These are phyloP conservation scores for Colletotrichum plurivorum DNA, from an alignment of 2,329 filamentous ascomycete species.

Conservation along the genomic window DNA sequence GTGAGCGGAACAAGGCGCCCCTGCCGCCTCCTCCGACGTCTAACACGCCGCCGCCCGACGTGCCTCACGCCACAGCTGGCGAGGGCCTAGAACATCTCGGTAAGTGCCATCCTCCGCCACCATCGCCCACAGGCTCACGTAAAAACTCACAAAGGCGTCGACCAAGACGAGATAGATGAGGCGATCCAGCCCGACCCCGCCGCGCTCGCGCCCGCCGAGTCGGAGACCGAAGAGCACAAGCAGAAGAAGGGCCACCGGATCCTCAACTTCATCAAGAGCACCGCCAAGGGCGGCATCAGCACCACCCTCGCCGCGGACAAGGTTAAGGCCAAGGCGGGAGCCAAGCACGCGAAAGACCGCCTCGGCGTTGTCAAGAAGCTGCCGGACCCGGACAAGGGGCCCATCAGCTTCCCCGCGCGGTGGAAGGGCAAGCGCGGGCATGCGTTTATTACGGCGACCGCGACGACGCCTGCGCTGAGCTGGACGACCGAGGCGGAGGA, in stretches of 20 bases:
- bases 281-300: conserved; percentile 79
- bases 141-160: conserved; percentile 57
- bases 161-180: conserved; percentile 74
- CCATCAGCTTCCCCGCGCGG: conserved; percentile 82
- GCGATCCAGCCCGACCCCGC: conserved; percentile 66
- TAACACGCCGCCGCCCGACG: conserved; percentile 51
- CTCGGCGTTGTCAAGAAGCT: conserved; percentile 74
- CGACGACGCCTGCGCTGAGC: conserved; percentile 77
- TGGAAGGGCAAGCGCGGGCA: conserved; percentile 80
- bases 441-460: conserved; percentile 77
- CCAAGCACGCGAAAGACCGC: conserved; percentile 75
- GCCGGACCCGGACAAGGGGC: conserved; percentile 68
- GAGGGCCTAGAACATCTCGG: conserved; percentile 53
- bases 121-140: conserved; percentile 40
- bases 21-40: conserved; percentile 71
- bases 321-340: conserved; percentile 75
- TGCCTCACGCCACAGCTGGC: conserved; percentile 61
- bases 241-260: conserved; percentile 62
- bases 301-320: conserved; percentile 80
- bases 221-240: conserved; percentile 61
- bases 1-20: conserved; percentile 85
- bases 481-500: conserved; percentile 71
- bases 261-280: conserved; percentile 77
- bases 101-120: conserved; percentile 40
- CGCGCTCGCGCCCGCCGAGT: conserved; percentile 58